Evolutionary conservation across 108 stramenopile species (phyloP).

Genomic region (Nitzschia sp.): DNA sequence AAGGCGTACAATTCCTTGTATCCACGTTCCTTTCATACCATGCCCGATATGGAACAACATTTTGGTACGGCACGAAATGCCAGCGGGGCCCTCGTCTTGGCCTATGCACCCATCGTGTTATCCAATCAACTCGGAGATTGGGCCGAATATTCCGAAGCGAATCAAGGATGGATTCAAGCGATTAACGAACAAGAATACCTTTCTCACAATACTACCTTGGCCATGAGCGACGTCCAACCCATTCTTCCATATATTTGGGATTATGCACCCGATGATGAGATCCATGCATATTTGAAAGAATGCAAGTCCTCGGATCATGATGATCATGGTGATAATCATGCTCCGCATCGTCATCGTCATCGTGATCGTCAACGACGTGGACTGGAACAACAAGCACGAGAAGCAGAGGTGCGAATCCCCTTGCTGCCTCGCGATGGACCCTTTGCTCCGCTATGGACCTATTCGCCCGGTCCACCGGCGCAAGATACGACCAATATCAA

Average conservation of each 20-base stretch:
- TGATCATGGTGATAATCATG: not conserved
- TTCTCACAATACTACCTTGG: not conserved
- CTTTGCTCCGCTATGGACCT: not conserved
- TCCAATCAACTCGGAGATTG: not conserved
- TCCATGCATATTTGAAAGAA: not conserved
- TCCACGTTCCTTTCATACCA: not conserved
- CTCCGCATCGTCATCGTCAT: too few species aligned
- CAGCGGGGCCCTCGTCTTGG: not conserved
- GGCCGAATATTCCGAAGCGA: not conserved
- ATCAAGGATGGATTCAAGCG: not conserved
- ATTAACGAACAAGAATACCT: not conserved
- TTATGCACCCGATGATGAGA: not conserved
- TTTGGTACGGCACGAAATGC: not conserved
- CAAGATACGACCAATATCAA: not conserved
- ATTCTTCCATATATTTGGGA: not conserved
- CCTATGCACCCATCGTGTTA: not conserved
- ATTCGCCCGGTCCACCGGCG: not conserved
- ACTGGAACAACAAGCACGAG: too few species aligned
- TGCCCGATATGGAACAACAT: slow-evolving; percentile 4
- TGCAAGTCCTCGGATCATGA: not conserved
- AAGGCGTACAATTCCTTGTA: not conserved
- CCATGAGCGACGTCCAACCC: not conserved
- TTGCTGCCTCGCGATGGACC: not conserved
- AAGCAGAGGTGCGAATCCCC: not conserved
- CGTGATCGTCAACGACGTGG: too few species aligned